phyloP scores from a whole-genome alignment of 257 asterid genomes.

The Ilex aquifolium region DNA sequence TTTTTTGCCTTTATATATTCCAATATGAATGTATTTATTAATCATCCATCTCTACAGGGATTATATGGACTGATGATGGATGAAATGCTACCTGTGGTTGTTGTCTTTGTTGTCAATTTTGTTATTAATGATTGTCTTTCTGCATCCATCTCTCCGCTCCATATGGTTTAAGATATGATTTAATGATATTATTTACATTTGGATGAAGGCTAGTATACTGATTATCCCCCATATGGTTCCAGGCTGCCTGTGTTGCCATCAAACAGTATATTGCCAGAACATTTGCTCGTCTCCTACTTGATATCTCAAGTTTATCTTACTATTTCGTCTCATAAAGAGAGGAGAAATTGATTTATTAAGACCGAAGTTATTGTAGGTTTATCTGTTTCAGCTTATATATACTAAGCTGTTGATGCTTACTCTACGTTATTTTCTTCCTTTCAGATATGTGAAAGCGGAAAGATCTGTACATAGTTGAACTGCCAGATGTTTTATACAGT shows the following conservation, averaged over 20 bases:
- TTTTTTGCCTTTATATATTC: background rate
- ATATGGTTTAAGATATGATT: no score
- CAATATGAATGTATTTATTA: background rate
- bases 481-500: no score
- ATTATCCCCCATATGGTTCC: conserved; percentile 9
- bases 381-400: no score
- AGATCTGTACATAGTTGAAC: no score
- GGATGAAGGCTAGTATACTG: background rate
- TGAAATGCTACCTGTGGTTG: conserved; percentile 90
- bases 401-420: no score
- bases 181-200: background rate
- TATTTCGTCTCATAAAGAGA: background rate
- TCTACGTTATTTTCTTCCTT: no score
- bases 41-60: conserved; percentile 39
- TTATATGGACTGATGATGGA: conserved; percentile 83
- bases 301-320: conserved; percentile 65
- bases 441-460: no score
- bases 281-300: conserved; percentile 53
- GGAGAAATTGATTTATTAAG: no score
- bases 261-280: conserved; percentile 59
- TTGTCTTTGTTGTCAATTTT: conserved; percentile 22
- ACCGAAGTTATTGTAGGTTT: no score
- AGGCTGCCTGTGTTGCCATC: conserved; percentile 72
- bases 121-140: conserved; percentile 10
- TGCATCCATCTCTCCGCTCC: conserved; percentile 12